phyloP scores from a whole-genome alignment of 441 rosid species.

The Biscutella laevigata region DNA sequence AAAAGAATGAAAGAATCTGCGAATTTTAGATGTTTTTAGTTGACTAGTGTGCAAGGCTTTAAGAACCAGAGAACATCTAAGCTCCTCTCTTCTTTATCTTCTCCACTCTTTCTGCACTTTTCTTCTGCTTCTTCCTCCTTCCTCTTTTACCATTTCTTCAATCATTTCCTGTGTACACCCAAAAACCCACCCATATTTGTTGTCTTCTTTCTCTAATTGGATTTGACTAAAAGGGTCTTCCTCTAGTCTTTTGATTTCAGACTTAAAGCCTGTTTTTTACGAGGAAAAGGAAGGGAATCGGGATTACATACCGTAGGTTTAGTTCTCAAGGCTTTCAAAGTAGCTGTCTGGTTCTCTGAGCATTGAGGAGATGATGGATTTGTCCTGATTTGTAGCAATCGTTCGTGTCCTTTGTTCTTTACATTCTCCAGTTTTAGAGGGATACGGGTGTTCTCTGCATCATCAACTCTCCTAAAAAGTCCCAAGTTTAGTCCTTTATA shows the following conservation, averaged over 20 bases:
- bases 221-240: background rate
- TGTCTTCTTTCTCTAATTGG: background rate
- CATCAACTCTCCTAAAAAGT: conserved; percentile 22
- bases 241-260: background rate
- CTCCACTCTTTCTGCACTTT: conserved; percentile 26
- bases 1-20: conserved; percentile 21
- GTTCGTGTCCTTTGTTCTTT: conserved; percentile 39
- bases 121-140: conserved; percentile 33
- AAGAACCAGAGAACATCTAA: conserved; percentile 80
- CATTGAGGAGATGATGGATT: conserved; percentile 94
- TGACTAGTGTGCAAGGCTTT: conserved; percentile 73
- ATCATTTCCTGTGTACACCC: conserved; percentile 36
- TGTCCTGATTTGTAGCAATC: conserved; percentile 51
- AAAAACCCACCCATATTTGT: background rate
- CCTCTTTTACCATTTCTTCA: too few species aligned
- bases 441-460: conserved; percentile 29
- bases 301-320: conserved; percentile 42
- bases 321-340: conserved; percentile 36
- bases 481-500: background rate
- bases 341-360: conserved; percentile 42
- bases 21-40: conserved; percentile 11
- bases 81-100: conserved; percentile 40
- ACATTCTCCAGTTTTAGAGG: conserved; percentile 22
- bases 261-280: background rate
- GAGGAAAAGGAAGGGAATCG: background rate